Base-by-base conservation (phyloP, 2,329 filamentous ascomycete species). In the Botrytis tulipae region DNA sequence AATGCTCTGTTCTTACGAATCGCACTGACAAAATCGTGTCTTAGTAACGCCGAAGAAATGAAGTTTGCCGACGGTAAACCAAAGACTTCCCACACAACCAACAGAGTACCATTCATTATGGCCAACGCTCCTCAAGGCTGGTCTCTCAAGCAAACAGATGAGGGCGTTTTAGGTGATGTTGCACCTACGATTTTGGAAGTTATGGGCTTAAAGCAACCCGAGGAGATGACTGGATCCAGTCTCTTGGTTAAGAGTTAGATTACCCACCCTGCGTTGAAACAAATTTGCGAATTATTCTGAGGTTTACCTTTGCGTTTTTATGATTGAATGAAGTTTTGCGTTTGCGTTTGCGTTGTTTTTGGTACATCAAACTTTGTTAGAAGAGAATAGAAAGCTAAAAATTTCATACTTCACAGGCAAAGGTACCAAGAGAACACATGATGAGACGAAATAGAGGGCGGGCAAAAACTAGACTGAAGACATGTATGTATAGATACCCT, bases 91-190 rank as follows among this genome's bases (percentile, higher is more conserved):
- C 96, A 99, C 87, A 99, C 96, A 63, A 95, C 92, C 78, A 99
- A 99, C 89, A 96, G 96, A 84, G 96, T 99, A 71, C 96, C 96
- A 16, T 95, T 99, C 82, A 90, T 98, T 84, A 97, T 99, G 95
- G 94, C 95, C 82, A 99, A 98, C 82, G 95, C 95, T 14, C 96
- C 96, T 59, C 88, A 92, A 81, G 93, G 93, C 78, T 98, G 92
- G 91, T 93, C 90, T 79, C 86, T 99, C 80, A 92, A 94, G 85
- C 87, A 89, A 73, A 81, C 82, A 22, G 90, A 91, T 75, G 71
- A 72, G 44, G 95, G 94, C 80, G 96, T 99, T n/a, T 87, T 99
- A 35, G 96, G 96, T 74, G 96, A 99, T 81, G 96, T 99, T 48
- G 96, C 96, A 12, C 96, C 96, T n/a, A 99, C 96, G 25, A 83